These are phyloP conservation scores for Myriosclerotinia duriaeana DNA, from an alignment of 2,329 filamentous ascomycete genomes.

Conservation along the genomic window DNA sequence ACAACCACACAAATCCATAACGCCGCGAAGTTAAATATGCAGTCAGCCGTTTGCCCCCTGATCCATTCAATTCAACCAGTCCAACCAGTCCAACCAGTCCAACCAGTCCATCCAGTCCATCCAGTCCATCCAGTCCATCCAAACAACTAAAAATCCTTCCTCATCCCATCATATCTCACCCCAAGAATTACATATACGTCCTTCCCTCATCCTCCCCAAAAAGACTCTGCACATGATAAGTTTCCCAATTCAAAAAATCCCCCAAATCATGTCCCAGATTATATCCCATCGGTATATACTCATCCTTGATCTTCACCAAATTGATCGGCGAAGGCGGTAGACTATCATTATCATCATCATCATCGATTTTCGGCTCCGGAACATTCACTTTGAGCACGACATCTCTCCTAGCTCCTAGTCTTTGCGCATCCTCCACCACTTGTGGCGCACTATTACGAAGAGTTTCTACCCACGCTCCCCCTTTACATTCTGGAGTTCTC, in stretches of 20 bases:
- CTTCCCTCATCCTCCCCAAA: slow-evolving; percentile 20
- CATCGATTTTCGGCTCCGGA: slow-evolving; percentile 1
- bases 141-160: too few relatives aligned
- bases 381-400: slow-evolving; percentile 9
- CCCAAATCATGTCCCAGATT: slow-evolving; percentile 60
- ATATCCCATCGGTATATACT: slow-evolving; percentile 57
- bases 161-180: neutral
- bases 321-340: slow-evolving; percentile 36
- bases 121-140: too few relatives aligned
- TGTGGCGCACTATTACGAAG: slow-evolving; percentile 5
- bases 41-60: too few relatives aligned
- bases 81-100: too few relatives aligned
- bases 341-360: slow-evolving; percentile 17
- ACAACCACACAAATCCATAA: neutral
- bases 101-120: too few relatives aligned
- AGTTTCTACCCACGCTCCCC: neutral
- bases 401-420: neutral
- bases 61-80: too few relatives aligned
- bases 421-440: neutral
- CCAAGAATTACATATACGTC: slow-evolving; percentile 3
- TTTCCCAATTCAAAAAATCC: slow-evolving; percentile 59
- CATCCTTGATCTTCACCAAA: slow-evolving; percentile 30
- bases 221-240: slow-evolving; percentile 29
- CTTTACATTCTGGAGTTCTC: neutral
- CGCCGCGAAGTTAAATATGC: too few relatives aligned